Evolutionary conservation across 2,329 filamentous ascomycete genomes (phyloP).

Genomic region (Fusarium pseudocircinatum): DNA sequence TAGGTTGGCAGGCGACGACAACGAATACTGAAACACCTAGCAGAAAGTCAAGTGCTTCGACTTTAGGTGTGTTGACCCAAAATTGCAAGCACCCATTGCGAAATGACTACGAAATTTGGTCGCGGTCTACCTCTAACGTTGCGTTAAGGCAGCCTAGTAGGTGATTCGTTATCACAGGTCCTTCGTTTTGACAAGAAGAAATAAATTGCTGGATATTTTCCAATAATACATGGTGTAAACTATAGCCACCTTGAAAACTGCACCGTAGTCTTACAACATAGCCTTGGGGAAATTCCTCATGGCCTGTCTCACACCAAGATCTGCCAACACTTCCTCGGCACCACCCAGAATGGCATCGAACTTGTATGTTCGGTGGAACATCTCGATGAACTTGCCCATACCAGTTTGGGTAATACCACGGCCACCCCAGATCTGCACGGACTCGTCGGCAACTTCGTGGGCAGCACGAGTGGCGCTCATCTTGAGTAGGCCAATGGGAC

Average conservation of each 20-base stretch:
- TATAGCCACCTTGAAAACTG: background rate
- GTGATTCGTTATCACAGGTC: background rate
- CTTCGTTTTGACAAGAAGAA: background rate
- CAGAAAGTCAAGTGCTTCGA: background rate
- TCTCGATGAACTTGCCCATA: conserved; percentile 85
- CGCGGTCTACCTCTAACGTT: background rate
- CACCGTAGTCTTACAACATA: conserved; percentile 66
- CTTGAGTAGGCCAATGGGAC: conserved; percentile 85
- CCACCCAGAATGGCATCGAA: conserved; percentile 83
- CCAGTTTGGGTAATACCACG: conserved; percentile 81
- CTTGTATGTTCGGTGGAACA: conserved; percentile 87
- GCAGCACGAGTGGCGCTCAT: conserved; percentile 79
- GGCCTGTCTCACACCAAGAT: conserved; percentile 84
- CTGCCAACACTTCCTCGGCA: conserved; percentile 83
- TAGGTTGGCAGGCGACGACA: background rate
- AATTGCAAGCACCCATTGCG: background rate
- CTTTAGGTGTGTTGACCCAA: background rate
- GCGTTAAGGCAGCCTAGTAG: background rate
- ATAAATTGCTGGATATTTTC: background rate
- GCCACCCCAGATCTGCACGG: conserved; percentile 87
- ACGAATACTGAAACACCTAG: background rate
- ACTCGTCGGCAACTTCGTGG: conserved; percentile 85
- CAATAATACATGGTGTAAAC: conserved; percentile 6
- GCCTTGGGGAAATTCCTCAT: conserved; percentile 87
- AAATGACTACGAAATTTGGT: background rate